Conservation (phyloP, 2,329 filamentous ascomycete species). For the Diaporthe sp. region DNA sequence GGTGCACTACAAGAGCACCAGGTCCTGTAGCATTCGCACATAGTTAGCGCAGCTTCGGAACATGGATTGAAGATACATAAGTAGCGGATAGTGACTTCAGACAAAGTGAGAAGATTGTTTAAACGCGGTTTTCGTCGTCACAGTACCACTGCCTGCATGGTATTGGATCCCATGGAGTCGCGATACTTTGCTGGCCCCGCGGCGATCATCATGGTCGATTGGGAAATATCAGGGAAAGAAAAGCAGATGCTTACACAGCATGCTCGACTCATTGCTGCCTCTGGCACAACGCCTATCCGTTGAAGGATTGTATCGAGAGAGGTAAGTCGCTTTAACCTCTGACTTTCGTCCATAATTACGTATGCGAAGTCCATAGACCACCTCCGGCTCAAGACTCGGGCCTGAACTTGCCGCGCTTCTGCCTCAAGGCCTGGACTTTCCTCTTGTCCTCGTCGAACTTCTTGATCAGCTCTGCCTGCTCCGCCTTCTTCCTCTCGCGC, state of each 20-base stretch:
- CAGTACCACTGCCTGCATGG: slow-evolving; percentile 44
- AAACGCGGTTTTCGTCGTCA: slow-evolving; percentile 67
- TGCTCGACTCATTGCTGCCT: not conserved
- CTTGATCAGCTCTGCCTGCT: slow-evolving; percentile 77
- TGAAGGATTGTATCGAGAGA: no score
- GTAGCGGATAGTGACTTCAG: slow-evolving; percentile 39
- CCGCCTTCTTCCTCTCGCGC: slow-evolving; percentile 82
- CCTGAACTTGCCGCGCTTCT: slow-evolving; percentile 73
- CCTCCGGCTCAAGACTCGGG: slow-evolving; percentile 57
- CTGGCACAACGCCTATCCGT: not conserved
- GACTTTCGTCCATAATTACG: no score
- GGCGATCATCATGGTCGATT: slow-evolving; percentile 53
- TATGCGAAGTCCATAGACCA: no score
- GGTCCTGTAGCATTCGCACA: not conserved
- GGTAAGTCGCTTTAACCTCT: no score
- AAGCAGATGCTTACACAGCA: not conserved
- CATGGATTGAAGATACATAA: no score
- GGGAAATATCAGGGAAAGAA: no score
- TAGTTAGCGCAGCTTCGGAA: not conserved
- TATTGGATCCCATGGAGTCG: slow-evolving; percentile 48
- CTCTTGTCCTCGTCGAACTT: slow-evolving; percentile 83
- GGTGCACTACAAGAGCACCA: no score
- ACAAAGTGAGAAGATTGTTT: slow-evolving; percentile 55
- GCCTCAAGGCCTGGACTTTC: slow-evolving; percentile 79
- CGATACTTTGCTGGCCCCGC: slow-evolving; percentile 55